Evolutionary conservation across 495 filamentous ascomycete genomes (phyloP).

Genomic region (Talaromyces proteolyticus): DNA sequence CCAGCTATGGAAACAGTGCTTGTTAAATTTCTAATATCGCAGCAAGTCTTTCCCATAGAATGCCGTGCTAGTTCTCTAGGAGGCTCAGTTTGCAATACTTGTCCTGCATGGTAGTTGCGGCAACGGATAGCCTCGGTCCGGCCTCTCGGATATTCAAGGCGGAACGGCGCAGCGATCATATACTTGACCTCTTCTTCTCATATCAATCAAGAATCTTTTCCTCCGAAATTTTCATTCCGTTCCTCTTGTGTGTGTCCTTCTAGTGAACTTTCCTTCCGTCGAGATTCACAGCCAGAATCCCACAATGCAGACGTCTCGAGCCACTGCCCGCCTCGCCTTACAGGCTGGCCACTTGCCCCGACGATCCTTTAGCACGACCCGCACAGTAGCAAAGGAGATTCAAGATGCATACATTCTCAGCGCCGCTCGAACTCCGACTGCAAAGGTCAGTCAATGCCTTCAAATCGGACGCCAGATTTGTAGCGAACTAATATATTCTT

Average conservation of each 20-base stretch:
- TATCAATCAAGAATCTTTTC: constrained; percentile 2
- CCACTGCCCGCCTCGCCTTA: constrained; percentile 19
- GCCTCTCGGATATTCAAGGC: constrained; percentile 2
- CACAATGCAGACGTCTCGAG: constrained; percentile 19
- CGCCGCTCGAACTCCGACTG: constrained; percentile 81
- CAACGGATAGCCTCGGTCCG: constrained; percentile 6
- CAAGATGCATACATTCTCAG: constrained; percentile 89
- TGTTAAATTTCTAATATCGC: no score
- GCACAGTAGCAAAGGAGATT: constrained; percentile 57
- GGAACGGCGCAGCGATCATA: constrained; percentile 3
- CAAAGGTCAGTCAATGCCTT: constrained; percentile 52
- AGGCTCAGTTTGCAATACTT: no score
- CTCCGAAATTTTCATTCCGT: background rate
- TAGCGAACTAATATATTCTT: background rate
- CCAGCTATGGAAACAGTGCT: no score
- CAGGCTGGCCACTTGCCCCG: constrained; percentile 39
- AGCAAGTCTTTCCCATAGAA: no score
- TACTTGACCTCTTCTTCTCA: background rate
- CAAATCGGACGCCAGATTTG: background rate
- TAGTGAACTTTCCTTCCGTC: background rate
- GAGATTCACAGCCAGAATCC: constrained; percentile 1
- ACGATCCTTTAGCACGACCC: constrained; percentile 63
- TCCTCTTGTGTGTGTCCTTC: background rate
- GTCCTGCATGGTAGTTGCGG: background rate
- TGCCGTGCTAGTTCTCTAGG: no score